phyloP scores from a whole-genome alignment of 176 grass and related monocot species.

The Hordeum marinum region DNA sequence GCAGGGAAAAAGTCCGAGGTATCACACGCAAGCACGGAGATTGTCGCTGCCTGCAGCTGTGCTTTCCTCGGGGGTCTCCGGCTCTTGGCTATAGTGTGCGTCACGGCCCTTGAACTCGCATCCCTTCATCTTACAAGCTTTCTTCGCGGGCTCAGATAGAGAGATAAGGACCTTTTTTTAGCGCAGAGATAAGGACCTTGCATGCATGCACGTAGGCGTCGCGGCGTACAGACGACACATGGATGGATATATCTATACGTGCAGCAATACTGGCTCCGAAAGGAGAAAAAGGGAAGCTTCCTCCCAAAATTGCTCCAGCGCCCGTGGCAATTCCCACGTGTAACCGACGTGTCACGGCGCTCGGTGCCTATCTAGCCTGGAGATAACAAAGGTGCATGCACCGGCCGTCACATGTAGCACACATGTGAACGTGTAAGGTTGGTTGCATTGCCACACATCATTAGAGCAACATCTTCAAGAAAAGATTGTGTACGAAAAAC shows the following conservation, averaged over 20 bases:
- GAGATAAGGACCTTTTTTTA: not conserved
- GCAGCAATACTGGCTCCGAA: not conserved
- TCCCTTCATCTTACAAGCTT: not conserved
- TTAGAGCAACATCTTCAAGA: not conserved
- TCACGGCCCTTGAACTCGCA: conserved; percentile 11
- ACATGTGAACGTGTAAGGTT: not conserved
- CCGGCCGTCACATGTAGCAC: not conserved
- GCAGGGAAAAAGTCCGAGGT: conserved; percentile 18
- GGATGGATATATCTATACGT: not conserved
- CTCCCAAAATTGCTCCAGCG: not conserved
- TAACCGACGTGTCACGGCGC: not conserved
- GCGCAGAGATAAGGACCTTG: not conserved
- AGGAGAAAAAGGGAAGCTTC: not conserved
- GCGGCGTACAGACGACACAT: conserved; percentile 22
- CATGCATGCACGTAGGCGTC: conserved; percentile 4
- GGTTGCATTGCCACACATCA: not conserved
- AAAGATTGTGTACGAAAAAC: not conserved
- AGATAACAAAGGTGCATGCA: not conserved
- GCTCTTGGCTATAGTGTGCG: not conserved
- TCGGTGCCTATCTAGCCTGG: not conserved
- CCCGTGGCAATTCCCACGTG: conserved; percentile 17
- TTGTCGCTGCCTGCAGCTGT: conserved; percentile 13
- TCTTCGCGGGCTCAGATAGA: not conserved
- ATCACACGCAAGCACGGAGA: conserved; percentile 29
- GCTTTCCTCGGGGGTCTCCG: not conserved